phyloP scores from a whole-genome alignment of 495 filamentous ascomycete genomes.

The Daldinia grandis region DNA sequence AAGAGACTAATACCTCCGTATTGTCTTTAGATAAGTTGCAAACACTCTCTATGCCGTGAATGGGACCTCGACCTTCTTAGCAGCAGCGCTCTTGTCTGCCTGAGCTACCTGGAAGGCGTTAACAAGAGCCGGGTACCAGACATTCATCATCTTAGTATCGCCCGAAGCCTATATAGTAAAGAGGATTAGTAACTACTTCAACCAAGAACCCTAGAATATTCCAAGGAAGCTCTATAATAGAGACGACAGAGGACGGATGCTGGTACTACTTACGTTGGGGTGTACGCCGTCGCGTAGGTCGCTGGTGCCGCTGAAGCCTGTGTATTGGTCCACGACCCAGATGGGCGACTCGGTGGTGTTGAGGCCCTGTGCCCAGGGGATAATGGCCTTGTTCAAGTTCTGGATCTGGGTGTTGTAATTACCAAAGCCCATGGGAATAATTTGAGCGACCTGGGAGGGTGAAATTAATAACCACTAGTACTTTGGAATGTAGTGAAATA shows the following conservation, averaged over 20 bases:
- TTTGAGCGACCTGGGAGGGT: constrained; percentile 57
- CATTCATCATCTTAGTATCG: constrained; percentile 56
- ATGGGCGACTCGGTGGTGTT: constrained; percentile 60
- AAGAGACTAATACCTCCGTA: neutral
- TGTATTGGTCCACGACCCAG: constrained; percentile 61
- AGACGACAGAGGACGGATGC: too few species aligned
- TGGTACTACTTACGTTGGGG: constrained; percentile 46
- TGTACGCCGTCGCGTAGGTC: constrained; percentile 61
- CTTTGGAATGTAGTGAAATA: neutral
- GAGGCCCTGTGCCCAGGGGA: constrained; percentile 53
- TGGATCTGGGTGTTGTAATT: constrained; percentile 52
- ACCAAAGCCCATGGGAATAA: constrained; percentile 57
- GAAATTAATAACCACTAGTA: constrained; percentile 2
- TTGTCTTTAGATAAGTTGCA: neutral
- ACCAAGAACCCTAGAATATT: neutral
- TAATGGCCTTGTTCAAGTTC: constrained; percentile 59
- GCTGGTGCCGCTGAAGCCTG: constrained; percentile 49
- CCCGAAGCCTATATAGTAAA: constrained; percentile 37
- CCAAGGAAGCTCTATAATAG: too few species aligned
- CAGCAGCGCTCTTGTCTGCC: constrained; percentile 34
- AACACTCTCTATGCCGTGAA: constrained; percentile 24
- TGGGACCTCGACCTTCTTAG: constrained; percentile 26
- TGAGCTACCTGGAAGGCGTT: constrained; percentile 48
- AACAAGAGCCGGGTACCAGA: constrained; percentile 57
- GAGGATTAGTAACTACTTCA: neutral